Percentiles rank a stretch among this genome's conserved stretches.
These are phyloP conservation scores for Boehmeria nivea DNA, from an alignment of 306 rosid species.

Conservation along the genomic window DNA sequence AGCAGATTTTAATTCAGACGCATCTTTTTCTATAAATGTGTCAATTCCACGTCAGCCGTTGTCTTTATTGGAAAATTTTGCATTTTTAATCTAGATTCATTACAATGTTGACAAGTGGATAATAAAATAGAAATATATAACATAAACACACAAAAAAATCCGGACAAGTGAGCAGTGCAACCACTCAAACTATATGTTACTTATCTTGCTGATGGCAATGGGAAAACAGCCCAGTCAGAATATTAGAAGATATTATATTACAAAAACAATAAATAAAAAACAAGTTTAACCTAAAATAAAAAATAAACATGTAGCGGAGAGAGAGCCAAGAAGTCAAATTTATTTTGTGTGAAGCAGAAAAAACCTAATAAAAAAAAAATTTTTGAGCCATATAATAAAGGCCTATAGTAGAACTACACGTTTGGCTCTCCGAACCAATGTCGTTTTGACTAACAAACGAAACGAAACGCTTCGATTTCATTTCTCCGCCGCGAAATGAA, in stretches of 20 bases:
- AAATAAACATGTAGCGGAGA: background rate
- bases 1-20: too few relatives aligned
- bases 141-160: background rate
- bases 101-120: background rate
- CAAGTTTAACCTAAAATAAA: too few relatives aligned
- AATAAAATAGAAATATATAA: background rate
- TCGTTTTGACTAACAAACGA: conserved; percentile 3
- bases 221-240: too few relatives aligned
- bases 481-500: conserved; percentile 36
- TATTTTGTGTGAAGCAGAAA: background rate
- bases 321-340: background rate
- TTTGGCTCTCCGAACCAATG: background rate
- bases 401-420: background rate
- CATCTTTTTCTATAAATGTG: too few relatives aligned
- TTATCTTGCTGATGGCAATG: conserved; percentile 7
- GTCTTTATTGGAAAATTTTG: background rate
- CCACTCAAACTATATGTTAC: background rate
- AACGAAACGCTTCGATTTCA: background rate
- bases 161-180: background rate
- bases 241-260: too few relatives aligned
- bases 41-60: too few relatives aligned
- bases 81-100: background rate
- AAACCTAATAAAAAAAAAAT: background rate
- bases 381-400: background rate
- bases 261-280: background rate